Conservation (phyloP, 163 green algal genomes). For the Scenedesmus sp. region DNA sequence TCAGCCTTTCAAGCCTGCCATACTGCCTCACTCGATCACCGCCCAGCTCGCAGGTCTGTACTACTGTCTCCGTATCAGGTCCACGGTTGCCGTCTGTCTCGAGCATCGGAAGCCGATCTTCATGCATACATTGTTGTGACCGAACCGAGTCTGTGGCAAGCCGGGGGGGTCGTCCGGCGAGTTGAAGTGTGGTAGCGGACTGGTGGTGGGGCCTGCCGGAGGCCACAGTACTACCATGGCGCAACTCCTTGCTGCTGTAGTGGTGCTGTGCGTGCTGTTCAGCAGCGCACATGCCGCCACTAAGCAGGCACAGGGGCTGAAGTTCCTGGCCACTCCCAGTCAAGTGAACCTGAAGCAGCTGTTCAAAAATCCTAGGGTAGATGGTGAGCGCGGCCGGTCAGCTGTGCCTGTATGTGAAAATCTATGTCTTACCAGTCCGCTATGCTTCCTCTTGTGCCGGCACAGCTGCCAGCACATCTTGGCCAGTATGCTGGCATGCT, state of each 20-base stretch:
- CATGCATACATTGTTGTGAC: background rate
- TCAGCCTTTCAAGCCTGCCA: background rate
- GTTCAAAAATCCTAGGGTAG: background rate
- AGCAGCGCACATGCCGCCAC: background rate
- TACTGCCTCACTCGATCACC: background rate
- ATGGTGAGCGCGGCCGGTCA: background rate
- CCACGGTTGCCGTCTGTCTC: background rate
- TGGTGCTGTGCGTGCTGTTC: background rate
- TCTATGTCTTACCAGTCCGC: background rate
- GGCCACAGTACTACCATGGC: conserved; percentile 10
- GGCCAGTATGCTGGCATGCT: background rate
- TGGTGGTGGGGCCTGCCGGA: background rate
- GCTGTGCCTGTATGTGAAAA: background rate
- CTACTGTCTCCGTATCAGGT: background rate
- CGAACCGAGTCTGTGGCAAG: background rate
- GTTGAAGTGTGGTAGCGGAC: background rate
- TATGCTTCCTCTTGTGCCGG: background rate
- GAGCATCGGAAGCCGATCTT: background rate
- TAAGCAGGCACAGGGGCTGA: background rate
- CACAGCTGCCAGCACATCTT: background rate
- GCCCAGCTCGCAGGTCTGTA: background rate
- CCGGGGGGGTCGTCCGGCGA: background rate
- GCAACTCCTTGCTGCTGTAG: background rate
- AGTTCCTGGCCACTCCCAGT: conserved; percentile 12
- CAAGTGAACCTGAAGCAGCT: conserved; percentile 30